Evolutionary conservation across 2,329 filamentous ascomycete species (phyloP).

Genomic region (Ascocoryne sarcoides): DNA sequence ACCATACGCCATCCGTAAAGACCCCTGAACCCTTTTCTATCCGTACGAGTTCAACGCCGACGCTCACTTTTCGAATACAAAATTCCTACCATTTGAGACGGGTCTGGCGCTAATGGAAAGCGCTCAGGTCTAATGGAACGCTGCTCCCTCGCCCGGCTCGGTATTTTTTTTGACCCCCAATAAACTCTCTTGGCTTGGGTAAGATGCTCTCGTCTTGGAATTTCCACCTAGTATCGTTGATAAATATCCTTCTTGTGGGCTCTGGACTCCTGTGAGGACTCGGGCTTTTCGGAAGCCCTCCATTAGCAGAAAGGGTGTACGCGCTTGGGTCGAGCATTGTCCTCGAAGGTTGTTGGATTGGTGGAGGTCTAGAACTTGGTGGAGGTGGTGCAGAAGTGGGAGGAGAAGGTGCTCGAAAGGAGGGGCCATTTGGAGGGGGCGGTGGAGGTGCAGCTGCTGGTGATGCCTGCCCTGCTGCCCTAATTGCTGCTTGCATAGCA

Average conservation of each 20-base stretch:
- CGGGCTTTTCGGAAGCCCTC: conserved; percentile 38
- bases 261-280: conserved; percentile 35
- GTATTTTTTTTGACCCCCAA: conserved; percentile 68
- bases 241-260: conserved; percentile 39
- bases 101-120: conserved; percentile 31
- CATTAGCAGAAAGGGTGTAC: conserved; percentile 64
- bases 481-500: conserved; percentile 37
- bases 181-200: conserved; percentile 77
- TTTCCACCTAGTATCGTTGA: conserved; percentile 76
- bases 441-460: conserved; percentile 31
- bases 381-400: conserved; percentile 36
- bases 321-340: conserved; percentile 66
- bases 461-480: conserved; percentile 35
- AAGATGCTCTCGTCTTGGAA: conserved; percentile 77
- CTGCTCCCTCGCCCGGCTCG: conserved; percentile 87
- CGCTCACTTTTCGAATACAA: too few species aligned
- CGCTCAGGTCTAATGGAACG: conserved; percentile 76
- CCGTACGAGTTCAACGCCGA: too few species aligned
- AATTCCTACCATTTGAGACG: too few species aligned
- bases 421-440: conserved; percentile 30
- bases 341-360: conserved; percentile 38
- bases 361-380: conserved; percentile 30
- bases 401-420: conserved; percentile 31
- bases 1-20: too few species aligned
- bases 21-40: too few species aligned